Conservation (phyloP, 371 early-diverging fungal genomes). For the Syncephalastrum racemosum region DNA sequence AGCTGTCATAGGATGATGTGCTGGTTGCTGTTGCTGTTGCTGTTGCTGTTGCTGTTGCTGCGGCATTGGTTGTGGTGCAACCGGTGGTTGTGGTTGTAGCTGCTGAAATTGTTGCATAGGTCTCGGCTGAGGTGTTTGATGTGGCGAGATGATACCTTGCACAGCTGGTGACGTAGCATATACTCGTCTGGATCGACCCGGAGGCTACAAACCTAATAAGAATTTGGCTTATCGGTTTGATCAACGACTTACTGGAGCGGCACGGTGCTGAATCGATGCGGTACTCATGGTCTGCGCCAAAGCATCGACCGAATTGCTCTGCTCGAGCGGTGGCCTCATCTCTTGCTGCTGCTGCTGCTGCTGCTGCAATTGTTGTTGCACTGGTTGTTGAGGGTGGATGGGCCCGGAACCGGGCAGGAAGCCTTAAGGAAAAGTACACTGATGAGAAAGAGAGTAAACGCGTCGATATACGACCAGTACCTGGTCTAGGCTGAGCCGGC, state of each 20-base stretch:
- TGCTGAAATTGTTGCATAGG: constrained; percentile 12
- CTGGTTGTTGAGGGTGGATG: too few species aligned
- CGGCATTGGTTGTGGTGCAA: constrained; percentile 10
- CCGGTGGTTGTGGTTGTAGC: neutral
- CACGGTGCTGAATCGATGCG: neutral
- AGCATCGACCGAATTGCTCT: too few species aligned
- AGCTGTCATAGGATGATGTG: constrained; percentile 2
- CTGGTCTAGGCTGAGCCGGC: too few species aligned
- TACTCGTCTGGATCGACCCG: constrained; percentile 30
- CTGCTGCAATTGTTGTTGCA: too few species aligned
- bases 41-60: constrained; percentile 14
- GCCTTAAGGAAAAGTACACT: too few species aligned
- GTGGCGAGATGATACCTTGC: neutral
- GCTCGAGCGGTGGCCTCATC: too few species aligned
- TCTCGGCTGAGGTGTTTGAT: constrained; percentile 4
- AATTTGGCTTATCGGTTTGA: too few species aligned
- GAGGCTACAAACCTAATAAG: neutral
- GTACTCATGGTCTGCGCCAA: too few species aligned
- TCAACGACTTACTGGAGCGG: constrained; percentile 1
- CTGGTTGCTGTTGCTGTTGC: constrained; percentile 11
- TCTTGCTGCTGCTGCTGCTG: too few species aligned
- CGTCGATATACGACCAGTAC: too few species aligned
- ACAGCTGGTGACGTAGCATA: constrained; percentile 25
- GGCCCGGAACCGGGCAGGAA: too few species aligned
- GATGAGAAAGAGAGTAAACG: too few species aligned